Conservation (phyloP, 1,284 basidiomycete genomes). For the Cryptococcus sp. region DNA sequence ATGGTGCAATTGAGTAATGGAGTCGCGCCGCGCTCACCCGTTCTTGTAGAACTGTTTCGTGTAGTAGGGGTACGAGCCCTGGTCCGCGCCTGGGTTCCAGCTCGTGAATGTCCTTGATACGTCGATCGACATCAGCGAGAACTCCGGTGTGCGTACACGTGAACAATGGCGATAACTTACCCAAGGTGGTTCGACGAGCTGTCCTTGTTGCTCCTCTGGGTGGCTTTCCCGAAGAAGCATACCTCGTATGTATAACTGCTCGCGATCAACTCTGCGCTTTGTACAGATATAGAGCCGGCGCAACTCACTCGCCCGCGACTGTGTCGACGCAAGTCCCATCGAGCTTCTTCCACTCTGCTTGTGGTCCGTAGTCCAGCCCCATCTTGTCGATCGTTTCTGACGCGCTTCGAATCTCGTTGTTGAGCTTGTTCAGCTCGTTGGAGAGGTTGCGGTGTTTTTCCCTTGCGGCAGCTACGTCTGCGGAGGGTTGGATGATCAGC, state of each 20-base stretch:
- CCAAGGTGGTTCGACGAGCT: slow-evolving; percentile 79
- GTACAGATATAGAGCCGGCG: not conserved
- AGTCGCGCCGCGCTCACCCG: slow-evolving; percentile 56
- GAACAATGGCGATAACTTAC: slow-evolving; percentile 56
- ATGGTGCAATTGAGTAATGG: not conserved
- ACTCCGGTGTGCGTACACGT: not conserved
- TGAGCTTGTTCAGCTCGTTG: slow-evolving; percentile 54
- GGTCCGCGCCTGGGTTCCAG: slow-evolving; percentile 68
- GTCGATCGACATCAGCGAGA: not conserved
- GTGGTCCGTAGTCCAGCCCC: slow-evolving; percentile 72
- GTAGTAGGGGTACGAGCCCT: slow-evolving; percentile 75
- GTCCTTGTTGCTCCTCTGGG: slow-evolving; percentile 84
- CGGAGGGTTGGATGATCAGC: slow-evolving; percentile 1
- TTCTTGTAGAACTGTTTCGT: slow-evolving; percentile 75
- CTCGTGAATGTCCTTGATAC: slow-evolving; percentile 66
- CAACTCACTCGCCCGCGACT: slow-evolving; percentile 81
- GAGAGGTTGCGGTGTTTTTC: slow-evolving; percentile 58
- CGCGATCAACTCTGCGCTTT: not conserved
- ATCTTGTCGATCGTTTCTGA: slow-evolving; percentile 42
- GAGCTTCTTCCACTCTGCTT: slow-evolving; percentile 96
- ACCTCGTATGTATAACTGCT: slow-evolving; percentile 90
- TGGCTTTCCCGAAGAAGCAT: slow-evolving; percentile 88
- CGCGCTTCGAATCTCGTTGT: slow-evolving; percentile 28
- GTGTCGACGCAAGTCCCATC: slow-evolving; percentile 78
- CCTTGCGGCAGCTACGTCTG: slow-evolving; percentile 59